Base-by-base conservation (phyloP, 2,329 filamentous ascomycete genomes). In the Alternaria solani region DNA sequence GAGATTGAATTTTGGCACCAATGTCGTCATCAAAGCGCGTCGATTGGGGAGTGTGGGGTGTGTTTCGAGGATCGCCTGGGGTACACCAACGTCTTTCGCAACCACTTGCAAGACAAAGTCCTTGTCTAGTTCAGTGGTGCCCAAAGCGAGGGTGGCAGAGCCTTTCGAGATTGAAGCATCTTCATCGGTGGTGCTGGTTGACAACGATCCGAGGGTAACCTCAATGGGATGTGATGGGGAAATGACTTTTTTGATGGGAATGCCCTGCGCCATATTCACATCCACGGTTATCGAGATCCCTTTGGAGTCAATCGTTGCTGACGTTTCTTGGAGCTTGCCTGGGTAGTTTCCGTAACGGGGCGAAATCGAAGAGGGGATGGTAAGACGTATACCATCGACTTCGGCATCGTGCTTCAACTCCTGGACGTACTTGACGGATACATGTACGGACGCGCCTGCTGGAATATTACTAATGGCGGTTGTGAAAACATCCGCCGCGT, bases 401-500 rank as follows among this genome's bases (percentile, higher is more conserved):
- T 59, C 52, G 6, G 57, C 57, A 41, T 59, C 57, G 34, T 59
- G 46, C 18, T 46, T 59, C 2, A 59, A 39, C 32, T 59, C 57
- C 25, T 59, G 57, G 14, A 59, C 30, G 20, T 59, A 59, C 34
- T 51, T 59, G 52, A 59, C 20, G 32, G 57, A 51, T 16, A 59
- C 8, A 11, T 44, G 7, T 8, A 56, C 44, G 3, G 32, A 39
- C 32, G 18, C 18, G 16, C 32, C 38, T 2, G 11, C 12, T 1
- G 44, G 25, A 16, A 59, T 23, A 12, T 59, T 59, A 32, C 52
- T 41, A 12, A 59, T 51, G 4, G 57, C 25, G 25, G 52, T 59
- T 41, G 44, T 56, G 26, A 59, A 56, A 38, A 59, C 57, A 41
- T 59, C 57, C n/a, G 52, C 52, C 14, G 51, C 57, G n/a, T 59